Evolutionary conservation across 2,329 filamentous ascomycete genomes (phyloP), one percentile per base, ranked within the genome.

Genomic region (Trichoderma simmonsii): DNA sequence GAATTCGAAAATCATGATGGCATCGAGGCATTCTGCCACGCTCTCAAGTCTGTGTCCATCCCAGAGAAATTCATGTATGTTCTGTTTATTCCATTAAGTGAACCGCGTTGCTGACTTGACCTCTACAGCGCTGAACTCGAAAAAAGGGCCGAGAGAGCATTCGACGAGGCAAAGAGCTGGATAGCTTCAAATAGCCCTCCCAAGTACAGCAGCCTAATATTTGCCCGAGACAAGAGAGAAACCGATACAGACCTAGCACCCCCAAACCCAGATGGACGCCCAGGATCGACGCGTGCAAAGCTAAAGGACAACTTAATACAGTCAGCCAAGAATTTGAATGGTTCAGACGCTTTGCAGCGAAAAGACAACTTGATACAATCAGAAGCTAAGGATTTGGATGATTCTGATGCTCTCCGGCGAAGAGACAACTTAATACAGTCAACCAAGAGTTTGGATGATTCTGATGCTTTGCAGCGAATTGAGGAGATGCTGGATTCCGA

Each of bases 231-330:
- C 6, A 34, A 26, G 21, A 34, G 21, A 43, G 34, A 39, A 48
- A 36, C 36, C 26, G 57, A 21, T 34, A 26, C 4, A 5, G 30
- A 15, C 3, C 39, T 39, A 54, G 43, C 39, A 54, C 51, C 67
- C 12, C 12, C 57, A 4, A 54, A 39, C 48, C 39, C 39, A 18
- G 57, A 39, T 24, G 36, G 39, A 24, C 36, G 21, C 14, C 15
- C 67, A 21, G 36, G 32, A 26, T 36, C 67, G 30, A 15, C 28
- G 12, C 60, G 39, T 14, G 51, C 51, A n/a, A 79, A 77, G 32
- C 73, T 80, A 39, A 79, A 76, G 48, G 78, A 80, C 51, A 76
- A 48, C 30, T 76, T 80, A 76, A 62, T 73, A 36, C 73, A 62
- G 24, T 36, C 61, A 14, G n/a, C 61, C 6, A 39, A 24, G 36